Conservation (phyloP, 805 yeast genomes). For the Ogataea sp. region DNA sequence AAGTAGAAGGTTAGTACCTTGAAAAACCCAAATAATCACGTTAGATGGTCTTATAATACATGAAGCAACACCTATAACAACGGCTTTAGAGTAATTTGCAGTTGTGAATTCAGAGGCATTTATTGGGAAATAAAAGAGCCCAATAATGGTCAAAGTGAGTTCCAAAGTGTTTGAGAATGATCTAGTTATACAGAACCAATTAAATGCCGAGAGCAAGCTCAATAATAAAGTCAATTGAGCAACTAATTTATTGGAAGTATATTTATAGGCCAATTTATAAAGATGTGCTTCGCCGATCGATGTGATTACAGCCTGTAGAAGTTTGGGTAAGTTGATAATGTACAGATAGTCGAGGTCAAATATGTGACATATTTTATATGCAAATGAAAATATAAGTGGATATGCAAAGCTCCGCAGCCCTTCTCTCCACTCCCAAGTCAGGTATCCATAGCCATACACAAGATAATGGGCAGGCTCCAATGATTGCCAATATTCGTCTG, state of each 20-base stretch:
- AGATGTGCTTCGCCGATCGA: slow-evolving; percentile 62
- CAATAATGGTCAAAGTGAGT: slow-evolving; percentile 57
- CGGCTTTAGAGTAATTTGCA: slow-evolving; percentile 2
- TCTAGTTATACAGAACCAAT: slow-evolving; percentile 74
- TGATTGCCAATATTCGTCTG: slow-evolving; percentile 93
- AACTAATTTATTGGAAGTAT: slow-evolving; percentile 23
- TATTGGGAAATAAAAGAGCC: slow-evolving; percentile 57
- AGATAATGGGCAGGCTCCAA: slow-evolving; percentile 82
- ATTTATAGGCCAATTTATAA: slow-evolving; percentile 31
- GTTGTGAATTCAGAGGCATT: slow-evolving; percentile 7
- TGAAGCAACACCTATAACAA: slow-evolving; percentile 40
- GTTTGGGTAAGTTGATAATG: slow-evolving; percentile 49
- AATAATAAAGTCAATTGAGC: slow-evolving; percentile 37
- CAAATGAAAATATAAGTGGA: slow-evolving; percentile 59
- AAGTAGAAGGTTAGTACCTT: slow-evolving; percentile 36
- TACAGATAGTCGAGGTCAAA: slow-evolving; percentile 30
- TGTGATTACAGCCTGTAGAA: slow-evolving; percentile 62
- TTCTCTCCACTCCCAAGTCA: slow-evolving; percentile 92
- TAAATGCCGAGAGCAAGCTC: slow-evolving; percentile 63
- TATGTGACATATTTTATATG: slow-evolving; percentile 27
- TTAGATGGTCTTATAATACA: slow-evolving; percentile 83
- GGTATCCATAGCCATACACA: slow-evolving; percentile 71
- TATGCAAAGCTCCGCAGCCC: slow-evolving; percentile 72
- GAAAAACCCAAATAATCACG: slow-evolving; percentile 61
- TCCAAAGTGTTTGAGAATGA: slow-evolving; percentile 85